phyloP scores from a whole-genome alignment of 108 stramenopile genomes.

The Pinguiococcus pyrenoidosus region DNA sequence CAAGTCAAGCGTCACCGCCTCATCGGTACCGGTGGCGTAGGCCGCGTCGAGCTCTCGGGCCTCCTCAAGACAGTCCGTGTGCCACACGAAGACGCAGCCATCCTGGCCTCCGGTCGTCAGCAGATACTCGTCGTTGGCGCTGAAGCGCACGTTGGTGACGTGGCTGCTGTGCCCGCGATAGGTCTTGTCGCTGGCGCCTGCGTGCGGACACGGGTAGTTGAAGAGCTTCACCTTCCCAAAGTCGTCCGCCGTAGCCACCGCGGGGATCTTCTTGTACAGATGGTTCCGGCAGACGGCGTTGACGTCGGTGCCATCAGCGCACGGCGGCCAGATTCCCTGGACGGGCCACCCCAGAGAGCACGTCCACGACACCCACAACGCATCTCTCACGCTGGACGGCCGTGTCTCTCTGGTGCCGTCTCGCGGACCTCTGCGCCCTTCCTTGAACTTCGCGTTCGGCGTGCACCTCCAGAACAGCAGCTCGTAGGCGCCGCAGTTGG shows the following conservation, averaged over 20 bases:
- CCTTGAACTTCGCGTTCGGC: slow-evolving; percentile 13
- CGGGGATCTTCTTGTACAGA: no score
- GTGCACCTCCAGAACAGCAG: slow-evolving; percentile 33
- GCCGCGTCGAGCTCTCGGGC: no score
- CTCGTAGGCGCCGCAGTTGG: slow-evolving; percentile 13
- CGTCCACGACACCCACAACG: slow-evolving; percentile 4
- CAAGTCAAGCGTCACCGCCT: no score
- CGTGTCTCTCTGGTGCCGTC: no score
- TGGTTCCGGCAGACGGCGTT: slow-evolving; percentile 6
- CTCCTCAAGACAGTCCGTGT: slow-evolving; percentile 6
- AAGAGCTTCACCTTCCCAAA: slow-evolving; percentile 8
- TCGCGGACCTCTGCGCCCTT: neutral
- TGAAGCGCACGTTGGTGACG: slow-evolving; percentile 30
- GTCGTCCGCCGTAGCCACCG: slow-evolving; percentile 14
- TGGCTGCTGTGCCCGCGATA: slow-evolving; percentile 22
- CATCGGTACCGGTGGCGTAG: no score
- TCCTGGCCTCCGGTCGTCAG: slow-evolving; percentile 14
- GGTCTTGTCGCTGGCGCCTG: neutral
- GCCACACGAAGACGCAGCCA: slow-evolving; percentile 19
- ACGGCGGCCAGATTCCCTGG: slow-evolving; percentile 13
- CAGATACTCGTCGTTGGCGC: no score
- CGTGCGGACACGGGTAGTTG: neutral
- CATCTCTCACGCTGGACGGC: slow-evolving; percentile 16
- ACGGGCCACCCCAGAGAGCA: slow-evolving; percentile 18
- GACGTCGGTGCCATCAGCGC: slow-evolving; percentile 25